Base-by-base conservation (phyloP, 2,329 filamentous ascomycete genomes). In the Talaromyces islandicus region DNA sequence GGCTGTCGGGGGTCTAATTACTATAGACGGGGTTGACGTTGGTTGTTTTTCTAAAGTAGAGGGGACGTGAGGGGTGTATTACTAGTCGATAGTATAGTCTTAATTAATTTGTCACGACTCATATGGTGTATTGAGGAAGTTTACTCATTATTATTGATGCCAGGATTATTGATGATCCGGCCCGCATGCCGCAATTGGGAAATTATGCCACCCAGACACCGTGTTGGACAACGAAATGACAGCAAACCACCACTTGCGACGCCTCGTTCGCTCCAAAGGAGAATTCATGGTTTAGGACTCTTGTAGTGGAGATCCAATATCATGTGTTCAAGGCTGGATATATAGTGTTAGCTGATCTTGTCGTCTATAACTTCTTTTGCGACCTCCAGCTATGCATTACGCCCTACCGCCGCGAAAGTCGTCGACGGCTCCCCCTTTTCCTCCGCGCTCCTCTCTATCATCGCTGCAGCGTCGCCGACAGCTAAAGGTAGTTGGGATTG, bases 391-490 rank as follows among this genome's bases (percentile, higher is more conserved):
- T 67, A 94, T 96, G 91, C 92, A 96, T 75, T 92, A 93, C 81
- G 91, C 92, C 64, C 87, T 95, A 68, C 92, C 92, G 59, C 85
- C 91, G 69, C 88, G 92, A 75, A 96, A 93, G 78, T 86, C 84
- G 70, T 93, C 90, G 65, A 86, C 88, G 71, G 85, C 89, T 66
- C 85, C 87, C 65, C 87, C 88, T 30, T 93, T 58, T 43, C 52
- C 90, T 76, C 81, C 65, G 78, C 85, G 69, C 77, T 69, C 75
- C 25, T 71, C 75, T 54, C 68, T 67, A 60, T 63, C 76, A 27
- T 71, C 73, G 30, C 65, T 69, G 48, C 69, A 77, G 64, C 84
- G 89, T 63, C 83, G 85, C 66, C 85, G 82, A 69, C 85, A 88
- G 65, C 70, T 88, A 58, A 86, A 86, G 71, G 75, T 83, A 3